Evolutionary conservation across 306 rosid species (phyloP), one percentile per base, ranked within the genome.

Genomic region (Arachis hypogaea): DNA sequence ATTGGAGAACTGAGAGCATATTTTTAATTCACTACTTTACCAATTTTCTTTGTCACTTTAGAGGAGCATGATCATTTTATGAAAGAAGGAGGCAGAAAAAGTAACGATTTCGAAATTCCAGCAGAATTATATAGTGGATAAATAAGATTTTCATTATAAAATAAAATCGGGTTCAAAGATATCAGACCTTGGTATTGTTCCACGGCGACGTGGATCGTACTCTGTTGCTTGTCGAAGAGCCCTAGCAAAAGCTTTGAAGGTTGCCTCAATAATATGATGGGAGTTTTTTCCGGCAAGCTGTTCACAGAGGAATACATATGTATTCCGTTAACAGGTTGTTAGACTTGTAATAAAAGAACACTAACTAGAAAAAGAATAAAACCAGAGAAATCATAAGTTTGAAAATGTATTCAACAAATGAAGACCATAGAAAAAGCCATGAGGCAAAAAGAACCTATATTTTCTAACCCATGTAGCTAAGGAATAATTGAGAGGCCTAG

Each of bases 181-280:
- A 76, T 29, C 77, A 78, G 64, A 94, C 97, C 99, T 94, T 76
- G 97, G 96, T 59, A 94, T 80, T 5, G 90, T 86, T 76, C 93
- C 96, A 6, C 7, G 87, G 51, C 96, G 96, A 64, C 96, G 96
- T 29, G 88, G 86, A 58, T 94, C 98, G 77, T 80, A 80, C 81
- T 85, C 93, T 36, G 96, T 87, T 45, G 97, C 99, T 88, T 88
- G 96, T 75, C 96, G 81, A 63, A 94, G 93, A 83, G 99, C 96
- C 82, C 99, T 87, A 10, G 97, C 96, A 89, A 94, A 92, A 64
- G 95, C 99, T 84, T 94, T 94, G 83, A 92, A 94, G 59, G 99
- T 92, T 68, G 99, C 99, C 80, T 94, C 97, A 63, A 92, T 85
- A 55, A 94, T 89, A 85, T 94, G 99, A 85, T 94, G 99, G 59